Evolutionary conservation across 768 basidiomycete species (phyloP), one percentile per base, ranked within the genome.

Genomic region (Cantharellus anzutake): DNA sequence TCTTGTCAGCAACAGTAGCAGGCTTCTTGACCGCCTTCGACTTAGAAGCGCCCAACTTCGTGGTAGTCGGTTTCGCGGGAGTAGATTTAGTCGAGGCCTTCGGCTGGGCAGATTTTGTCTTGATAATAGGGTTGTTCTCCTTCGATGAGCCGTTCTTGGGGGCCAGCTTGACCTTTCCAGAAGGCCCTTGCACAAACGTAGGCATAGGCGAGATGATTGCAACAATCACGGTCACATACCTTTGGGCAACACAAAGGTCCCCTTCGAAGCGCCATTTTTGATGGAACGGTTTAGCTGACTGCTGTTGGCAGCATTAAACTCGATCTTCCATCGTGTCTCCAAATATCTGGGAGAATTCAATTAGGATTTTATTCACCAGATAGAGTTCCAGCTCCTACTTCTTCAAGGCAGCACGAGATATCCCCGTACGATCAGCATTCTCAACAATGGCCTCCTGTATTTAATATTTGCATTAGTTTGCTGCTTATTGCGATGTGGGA

Each of bases 141-240:
- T 55, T 55, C 14, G 52, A 11, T 11, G 52, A 55, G n/a, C 39
- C 51, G 41, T 60, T 61, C 41, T 61, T 61, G 48, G 56, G 56
- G 7, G 60, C 60, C 42, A 61, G 60, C 60, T 61, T 61, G 56
- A 61, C 56, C 41, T 57, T 57, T 37, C 56, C 56, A 1, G 56
- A 57, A 37, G 38, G 7, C 7, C 56, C 56, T 57, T 14, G 37
- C 16, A 55, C 11, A 39, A 11, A 14, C 35, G 11, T 37, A 55
- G 52, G 11, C 14, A 55, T 55, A 37, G 52, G 7, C 52, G 35
- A 37, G 52, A 7, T 37, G 35, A 37, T 48, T 29, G 44, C 11
- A 48, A 29, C 7, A 11, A 11, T 37, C 56, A 57, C 16, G 38
- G 37, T 57, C 14, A 41, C 56, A 5, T 38, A 42, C 56, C 56